Evolutionary conservation across 495 filamentous ascomycete genomes (phyloP).

Genomic region (Annulohypoxylon stygium): DNA sequence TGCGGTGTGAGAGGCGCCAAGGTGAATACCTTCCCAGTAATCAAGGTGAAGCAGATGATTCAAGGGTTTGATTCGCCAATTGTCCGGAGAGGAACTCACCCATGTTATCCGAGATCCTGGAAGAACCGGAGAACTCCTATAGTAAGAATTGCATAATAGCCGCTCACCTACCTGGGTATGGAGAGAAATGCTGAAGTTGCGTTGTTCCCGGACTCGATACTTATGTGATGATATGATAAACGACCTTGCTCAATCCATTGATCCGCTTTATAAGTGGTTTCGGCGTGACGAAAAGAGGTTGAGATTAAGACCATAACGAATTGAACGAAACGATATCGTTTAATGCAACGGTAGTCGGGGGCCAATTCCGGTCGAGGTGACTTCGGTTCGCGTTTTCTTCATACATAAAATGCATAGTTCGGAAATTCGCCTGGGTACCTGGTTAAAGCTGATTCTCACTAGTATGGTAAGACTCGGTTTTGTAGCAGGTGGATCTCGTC

Average conservation of each 20-base stretch:
- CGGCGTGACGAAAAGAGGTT: slow-evolving; percentile 2
- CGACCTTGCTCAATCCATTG: not conserved
- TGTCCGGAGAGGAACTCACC: slow-evolving; percentile 30
- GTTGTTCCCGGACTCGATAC: slow-evolving; percentile 1
- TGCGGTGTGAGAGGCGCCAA: slow-evolving; percentile 44
- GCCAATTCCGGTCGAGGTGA: slow-evolving; percentile 17
- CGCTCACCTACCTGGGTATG: not conserved
- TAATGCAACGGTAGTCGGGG: slow-evolving; percentile 20
- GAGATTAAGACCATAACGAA: slow-evolving; percentile 9
- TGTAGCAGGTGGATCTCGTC: not conserved
- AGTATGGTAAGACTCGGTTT: not conserved
- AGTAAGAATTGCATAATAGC: slow-evolving; percentile 5
- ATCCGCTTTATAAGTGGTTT: slow-evolving; percentile 3
- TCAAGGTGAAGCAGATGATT: slow-evolving; percentile 35
- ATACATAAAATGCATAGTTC: slow-evolving; percentile 8
- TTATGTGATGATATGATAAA: slow-evolving; percentile 13
- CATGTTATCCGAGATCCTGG: slow-evolving; percentile 24
- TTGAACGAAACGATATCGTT: slow-evolving; percentile 14
- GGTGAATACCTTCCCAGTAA: slow-evolving; percentile 17
- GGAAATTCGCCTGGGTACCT: not conserved
- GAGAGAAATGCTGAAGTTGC: not conserved
- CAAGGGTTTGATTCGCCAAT: slow-evolving; percentile 29
- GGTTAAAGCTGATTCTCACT: not conserved
- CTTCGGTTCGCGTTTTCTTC: not conserved
- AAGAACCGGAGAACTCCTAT: slow-evolving; percentile 13